phyloP scores from a whole-genome alignment of 805 yeast species.

The Wickerhamiella azymoides region DNA sequence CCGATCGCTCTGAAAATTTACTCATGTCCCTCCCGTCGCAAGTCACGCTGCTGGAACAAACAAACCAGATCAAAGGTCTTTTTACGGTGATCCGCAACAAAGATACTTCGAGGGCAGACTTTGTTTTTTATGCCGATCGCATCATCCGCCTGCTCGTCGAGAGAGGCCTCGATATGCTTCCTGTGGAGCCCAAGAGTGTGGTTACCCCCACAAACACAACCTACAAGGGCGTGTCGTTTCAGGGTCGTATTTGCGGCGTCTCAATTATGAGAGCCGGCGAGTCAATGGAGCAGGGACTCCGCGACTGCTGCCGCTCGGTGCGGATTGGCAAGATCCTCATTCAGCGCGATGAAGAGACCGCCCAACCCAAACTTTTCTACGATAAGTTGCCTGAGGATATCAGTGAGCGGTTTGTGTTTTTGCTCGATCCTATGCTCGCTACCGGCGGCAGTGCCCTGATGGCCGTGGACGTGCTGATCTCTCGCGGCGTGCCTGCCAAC shows the following conservation, averaged over 20 bases:
- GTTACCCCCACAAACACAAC: slow-evolving; percentile 63
- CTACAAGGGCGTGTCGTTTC: slow-evolving; percentile 65
- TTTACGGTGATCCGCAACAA: slow-evolving; percentile 83
- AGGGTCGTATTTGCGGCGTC: slow-evolving; percentile 95
- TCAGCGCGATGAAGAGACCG: slow-evolving; percentile 97
- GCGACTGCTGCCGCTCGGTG: slow-evolving; percentile 95
- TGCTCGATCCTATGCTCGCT: slow-evolving; percentile 95
- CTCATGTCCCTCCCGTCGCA: neutral
- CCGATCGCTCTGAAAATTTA: neutral
- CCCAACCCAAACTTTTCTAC: slow-evolving; percentile 78
- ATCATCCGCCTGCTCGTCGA: slow-evolving; percentile 88
- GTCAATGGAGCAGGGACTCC: slow-evolving; percentile 94
- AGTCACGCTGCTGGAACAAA: slow-evolving; percentile 64
- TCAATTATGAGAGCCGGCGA: slow-evolving; percentile 98
- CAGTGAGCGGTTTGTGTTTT: slow-evolving; percentile 70
- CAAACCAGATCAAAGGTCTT: slow-evolving; percentile 77
- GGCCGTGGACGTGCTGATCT: slow-evolving; percentile 84
- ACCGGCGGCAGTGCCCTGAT: slow-evolving; percentile 97
- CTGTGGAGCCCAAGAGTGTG: slow-evolving; percentile 57
- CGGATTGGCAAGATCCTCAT: slow-evolving; percentile 92
- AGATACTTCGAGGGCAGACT: slow-evolving; percentile 73
- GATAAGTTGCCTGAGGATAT: slow-evolving; percentile 92
- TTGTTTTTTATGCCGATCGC: slow-evolving; percentile 89
- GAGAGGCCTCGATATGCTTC: slow-evolving; percentile 87
- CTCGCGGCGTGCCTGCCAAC: slow-evolving; percentile 77